Conservation (phyloP, 1,284 basidiomycete genomes). For the Trichosporon sp. region DNA sequence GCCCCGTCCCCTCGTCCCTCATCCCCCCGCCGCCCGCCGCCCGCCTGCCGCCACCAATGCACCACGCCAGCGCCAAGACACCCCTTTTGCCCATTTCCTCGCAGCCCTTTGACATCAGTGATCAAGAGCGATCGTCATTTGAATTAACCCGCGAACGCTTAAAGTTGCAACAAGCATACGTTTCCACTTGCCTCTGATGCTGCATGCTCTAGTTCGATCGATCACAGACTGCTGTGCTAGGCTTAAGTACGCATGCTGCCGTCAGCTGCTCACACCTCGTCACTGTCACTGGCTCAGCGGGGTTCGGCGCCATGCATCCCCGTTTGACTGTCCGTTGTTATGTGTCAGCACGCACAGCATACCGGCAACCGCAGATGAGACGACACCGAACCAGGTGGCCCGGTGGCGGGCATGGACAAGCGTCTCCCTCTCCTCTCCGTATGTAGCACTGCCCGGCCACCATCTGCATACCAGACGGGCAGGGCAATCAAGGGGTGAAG, state of each 20-base stretch:
- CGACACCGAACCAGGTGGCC: neutral
- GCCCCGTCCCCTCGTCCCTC: neutral
- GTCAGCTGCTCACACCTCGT: neutral
- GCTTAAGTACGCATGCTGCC: neutral
- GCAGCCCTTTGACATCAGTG: constrained; percentile 1
- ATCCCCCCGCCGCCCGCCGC: neutral
- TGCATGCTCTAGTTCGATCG: neutral
- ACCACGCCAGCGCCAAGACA: neutral
- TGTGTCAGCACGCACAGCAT: no score
- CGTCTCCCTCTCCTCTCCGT: neutral
- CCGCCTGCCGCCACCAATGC: neutral
- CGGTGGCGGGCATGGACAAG: neutral
- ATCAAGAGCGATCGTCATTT: constrained; percentile 4
- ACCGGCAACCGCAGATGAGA: no score
- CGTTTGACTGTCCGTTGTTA: neutral
- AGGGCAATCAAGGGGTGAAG: no score
- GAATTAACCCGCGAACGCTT: neutral
- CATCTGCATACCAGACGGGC: no score
- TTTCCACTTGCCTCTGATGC: neutral
- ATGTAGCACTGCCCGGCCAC: neutral
- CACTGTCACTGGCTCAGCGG: neutral
- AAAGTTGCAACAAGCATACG: constrained; percentile 1
- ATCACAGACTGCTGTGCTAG: neutral
- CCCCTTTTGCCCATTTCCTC: neutral
- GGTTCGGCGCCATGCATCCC: neutral